Base-by-base conservation (phyloP, 192 early-diverging fungal species). In the Umbelopsis sp. region DNA sequence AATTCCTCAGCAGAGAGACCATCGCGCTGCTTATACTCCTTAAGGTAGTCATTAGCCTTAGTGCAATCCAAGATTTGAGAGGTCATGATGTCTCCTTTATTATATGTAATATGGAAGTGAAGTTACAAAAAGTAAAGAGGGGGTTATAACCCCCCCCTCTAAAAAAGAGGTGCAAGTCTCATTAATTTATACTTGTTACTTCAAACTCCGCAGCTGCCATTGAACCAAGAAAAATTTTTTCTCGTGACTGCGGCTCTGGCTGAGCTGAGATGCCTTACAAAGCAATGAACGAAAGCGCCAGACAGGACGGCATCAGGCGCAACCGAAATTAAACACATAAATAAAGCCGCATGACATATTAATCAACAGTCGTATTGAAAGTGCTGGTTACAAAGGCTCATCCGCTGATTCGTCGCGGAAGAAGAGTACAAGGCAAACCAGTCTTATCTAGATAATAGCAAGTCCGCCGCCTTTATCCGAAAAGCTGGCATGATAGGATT, bases 1-100 rank as follows among this genome's bases (percentile, higher is more conserved):
- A 99, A 83, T 74, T 95, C 88, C 70, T 83, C 84, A 49, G 87
- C 93, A 16, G 93, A 84, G 64, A 97, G 87, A 20, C 97, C 97
- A 84, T 99, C 97, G 51, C 67, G 58, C 68, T 75, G 64, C 6
- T 71, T 49, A 70, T 85, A 83, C 21, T 67, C 49, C 33, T 30
- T 49, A 16, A 83, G 47, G 66, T 55, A 50, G 11, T 66, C 49
- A 46, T 55, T 61, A 48, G 81, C 81, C 47, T 74, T 49, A 37
- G 71, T 52, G n/a, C 70, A 70, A 67, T 78, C 78, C 47, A 79
- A 52, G 20, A 41, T 73, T 50, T 72, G 64, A 66, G 37, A 41
- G 46, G 61, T 13, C 65, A 72, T 71, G 41, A 47, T 21, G 30
- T 20, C 30, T 64, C 33, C 33, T 37, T 71, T 71, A 27, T 15